Evolutionary conservation across 1,284 basidiomycete species (phyloP), one percentile per base, ranked within the genome.

Genomic region (Malassezia brasiliensis): DNA sequence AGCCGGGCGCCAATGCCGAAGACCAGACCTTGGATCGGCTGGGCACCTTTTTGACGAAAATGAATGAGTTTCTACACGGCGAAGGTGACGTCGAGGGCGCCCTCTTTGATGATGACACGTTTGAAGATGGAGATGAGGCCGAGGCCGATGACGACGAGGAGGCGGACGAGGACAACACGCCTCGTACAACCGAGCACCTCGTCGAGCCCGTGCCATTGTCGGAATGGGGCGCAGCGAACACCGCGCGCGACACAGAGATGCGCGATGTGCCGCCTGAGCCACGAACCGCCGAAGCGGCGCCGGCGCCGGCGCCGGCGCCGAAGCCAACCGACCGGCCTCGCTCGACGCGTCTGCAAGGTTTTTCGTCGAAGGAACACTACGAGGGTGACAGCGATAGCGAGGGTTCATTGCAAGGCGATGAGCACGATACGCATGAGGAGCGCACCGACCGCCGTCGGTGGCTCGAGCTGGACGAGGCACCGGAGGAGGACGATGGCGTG

Each of bases 11-110:
- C 9, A 42, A 46, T 32, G 55, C 60, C 0, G 59, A 62, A 25
- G 66, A 68, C 22, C 56, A 60, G 8, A 58, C 65, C 1, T 54
- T 68, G 19, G 46, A 57, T 20, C 58, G 60, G 22, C 56, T 72
- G 5, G 54, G 60, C 17, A 39, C 39, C 2, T 72, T 72, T 52
- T 63, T 63, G 50, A 50, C 28, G 39, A 66, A 65, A 38, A 59
- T 72, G 62, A 58, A 65, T 17, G 47, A 53, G 36, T 72, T 72
- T 46, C 41, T 72, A 20, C 52, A 63, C 15, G 64, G 61, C 5
- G 56, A 66, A 20, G 69, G 68, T 7, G 66, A 65, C 40, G 48
- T 64, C 17, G 55, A 62, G 12, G 69, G 69, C 19, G 69, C 68
- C 11, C n/a, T 67, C 9, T 67, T 72, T 31, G 20, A 57, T 3